A percentile compares a stretch with the other conserved stretches of the same genome.
These are phyloP conservation scores for Dipsacomyces acuminosporus DNA, from an alignment of 371 early-diverging fungal genomes.

Conservation along the genomic window DNA sequence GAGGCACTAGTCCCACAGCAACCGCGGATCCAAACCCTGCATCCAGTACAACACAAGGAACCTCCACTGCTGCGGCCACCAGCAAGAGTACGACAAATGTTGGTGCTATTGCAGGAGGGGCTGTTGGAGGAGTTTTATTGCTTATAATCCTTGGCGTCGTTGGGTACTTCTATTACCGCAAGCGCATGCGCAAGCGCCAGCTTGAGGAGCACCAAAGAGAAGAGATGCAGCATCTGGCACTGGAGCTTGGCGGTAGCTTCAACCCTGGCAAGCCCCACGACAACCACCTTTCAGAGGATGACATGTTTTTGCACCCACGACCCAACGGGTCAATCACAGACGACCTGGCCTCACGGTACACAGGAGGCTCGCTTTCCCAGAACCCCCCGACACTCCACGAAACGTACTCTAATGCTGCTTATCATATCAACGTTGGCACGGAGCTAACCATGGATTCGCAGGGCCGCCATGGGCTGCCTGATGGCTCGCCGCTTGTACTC, in stretches of 20 bases:
- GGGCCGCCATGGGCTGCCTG: constrained; percentile 34
- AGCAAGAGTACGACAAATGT: constrained; percentile 7
- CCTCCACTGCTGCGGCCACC: background rate
- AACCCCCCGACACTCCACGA: constrained; percentile 20
- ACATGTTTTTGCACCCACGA: constrained; percentile 9
- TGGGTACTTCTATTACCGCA: constrained; percentile 29
- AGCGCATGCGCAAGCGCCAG: constrained; percentile 25
- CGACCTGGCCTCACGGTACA: constrained; percentile 34
- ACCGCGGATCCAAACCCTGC: background rate
- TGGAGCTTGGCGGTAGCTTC: constrained; percentile 39
- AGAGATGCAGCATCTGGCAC: constrained; percentile 35
- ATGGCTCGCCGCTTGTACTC: constrained; percentile 31
- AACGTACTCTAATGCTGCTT: constrained; percentile 5
- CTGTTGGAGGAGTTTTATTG: constrained; percentile 17
- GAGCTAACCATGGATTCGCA: constrained; percentile 42
- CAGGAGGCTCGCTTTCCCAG: constrained; percentile 20
- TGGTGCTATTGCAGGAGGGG: constrained; percentile 29
- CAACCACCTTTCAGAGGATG: constrained; percentile 12
- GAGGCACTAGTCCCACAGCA: background rate
- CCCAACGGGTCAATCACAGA: constrained; percentile 26
- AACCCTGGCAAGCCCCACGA: constrained; percentile 16
- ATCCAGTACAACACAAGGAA: background rate
- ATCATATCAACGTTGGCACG: constrained; percentile 14
- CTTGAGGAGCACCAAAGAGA: constrained; percentile 34
- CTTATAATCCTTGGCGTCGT: constrained; percentile 12